Conservation (phyloP, 371 early-diverging fungal species). For the Dinochytrium kinnereticum region DNA sequence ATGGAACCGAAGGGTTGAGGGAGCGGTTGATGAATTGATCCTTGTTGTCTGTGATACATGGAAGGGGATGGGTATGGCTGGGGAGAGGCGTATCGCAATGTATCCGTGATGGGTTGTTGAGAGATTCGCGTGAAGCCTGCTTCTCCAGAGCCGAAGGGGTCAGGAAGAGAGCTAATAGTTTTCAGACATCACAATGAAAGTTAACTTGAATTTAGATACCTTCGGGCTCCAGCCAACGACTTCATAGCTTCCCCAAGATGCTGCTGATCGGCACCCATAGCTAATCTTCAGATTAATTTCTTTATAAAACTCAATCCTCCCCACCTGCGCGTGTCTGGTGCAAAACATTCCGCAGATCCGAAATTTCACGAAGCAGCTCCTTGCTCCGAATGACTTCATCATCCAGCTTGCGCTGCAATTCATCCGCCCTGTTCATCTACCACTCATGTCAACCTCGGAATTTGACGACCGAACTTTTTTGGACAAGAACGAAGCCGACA, state of each 20-base stretch:
- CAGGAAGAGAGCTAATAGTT: background rate
- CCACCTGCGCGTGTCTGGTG: constrained; percentile 44
- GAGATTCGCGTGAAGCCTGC: background rate
- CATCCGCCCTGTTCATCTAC: constrained; percentile 49
- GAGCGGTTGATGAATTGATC: constrained; percentile 8
- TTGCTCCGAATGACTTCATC: constrained; percentile 43
- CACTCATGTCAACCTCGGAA: too few relatives aligned
- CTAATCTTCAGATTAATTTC: background rate
- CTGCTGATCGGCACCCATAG: constrained; percentile 3
- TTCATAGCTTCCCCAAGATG: constrained; percentile 10
- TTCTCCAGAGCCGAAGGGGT: background rate
- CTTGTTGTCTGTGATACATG: background rate
- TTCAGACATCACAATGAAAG: background rate
- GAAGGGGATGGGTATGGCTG: background rate
- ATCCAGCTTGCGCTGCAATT: constrained; percentile 40
- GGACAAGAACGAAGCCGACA: too few relatives aligned
- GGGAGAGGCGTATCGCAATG: background rate
- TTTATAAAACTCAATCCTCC: background rate
- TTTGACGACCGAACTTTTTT: too few relatives aligned
- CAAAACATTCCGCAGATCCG: constrained; percentile 43
- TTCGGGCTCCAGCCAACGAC: background rate
- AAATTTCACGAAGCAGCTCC: constrained; percentile 48
- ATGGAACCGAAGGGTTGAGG: background rate
- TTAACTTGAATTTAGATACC: background rate
- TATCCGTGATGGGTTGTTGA: background rate